Evolutionary conservation across 305 asterid species (phyloP).

Genomic region (Fraxinus latifolia): DNA sequence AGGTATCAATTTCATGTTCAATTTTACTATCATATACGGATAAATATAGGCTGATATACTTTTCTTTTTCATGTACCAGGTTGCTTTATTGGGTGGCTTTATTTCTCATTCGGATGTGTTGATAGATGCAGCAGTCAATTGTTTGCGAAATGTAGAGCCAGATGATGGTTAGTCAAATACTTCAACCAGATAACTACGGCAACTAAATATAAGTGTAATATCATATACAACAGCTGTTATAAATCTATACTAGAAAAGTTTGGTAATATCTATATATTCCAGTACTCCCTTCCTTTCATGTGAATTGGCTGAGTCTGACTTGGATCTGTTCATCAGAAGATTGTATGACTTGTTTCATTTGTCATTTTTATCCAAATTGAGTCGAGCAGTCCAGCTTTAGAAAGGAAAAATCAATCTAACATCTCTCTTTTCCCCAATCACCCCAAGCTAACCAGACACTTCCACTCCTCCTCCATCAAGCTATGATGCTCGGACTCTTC

Average conservation of each 20-base stretch:
- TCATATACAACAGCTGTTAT: not conserved
- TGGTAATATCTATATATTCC: conserved; percentile 10
- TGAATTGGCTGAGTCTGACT: conserved; percentile 1
- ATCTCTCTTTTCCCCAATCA: not conserved
- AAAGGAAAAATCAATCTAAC: not conserved
- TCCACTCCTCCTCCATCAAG: not conserved
- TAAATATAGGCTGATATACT: conserved; percentile 16
- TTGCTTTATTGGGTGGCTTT: conserved; percentile 68
- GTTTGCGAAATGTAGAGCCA: conserved; percentile 47
- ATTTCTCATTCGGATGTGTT: conserved; percentile 68
- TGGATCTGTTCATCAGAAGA: not conserved
- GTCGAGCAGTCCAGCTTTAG: not conserved
- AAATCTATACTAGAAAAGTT: conserved; percentile 7
- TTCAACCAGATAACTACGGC: conserved; percentile 17
- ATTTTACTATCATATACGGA: conserved; percentile 5
- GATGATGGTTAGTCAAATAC: conserved; percentile 53
- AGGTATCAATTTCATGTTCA: conserved; percentile 43
- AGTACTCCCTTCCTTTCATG: not conserved
- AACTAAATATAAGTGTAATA: conserved; percentile 3
- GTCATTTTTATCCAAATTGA: not conserved
- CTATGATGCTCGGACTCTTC: not conserved
- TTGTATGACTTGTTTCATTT: not conserved
- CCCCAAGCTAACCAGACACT: not conserved
- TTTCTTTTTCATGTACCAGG: conserved; percentile 39
- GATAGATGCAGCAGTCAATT: conserved; percentile 54